A percentile compares a stretch with the other conserved stretches of the same genome.
Evolutionary conservation across 257 asterid species (phyloP).

Genomic region (Nicotiana tabacum): DNA sequence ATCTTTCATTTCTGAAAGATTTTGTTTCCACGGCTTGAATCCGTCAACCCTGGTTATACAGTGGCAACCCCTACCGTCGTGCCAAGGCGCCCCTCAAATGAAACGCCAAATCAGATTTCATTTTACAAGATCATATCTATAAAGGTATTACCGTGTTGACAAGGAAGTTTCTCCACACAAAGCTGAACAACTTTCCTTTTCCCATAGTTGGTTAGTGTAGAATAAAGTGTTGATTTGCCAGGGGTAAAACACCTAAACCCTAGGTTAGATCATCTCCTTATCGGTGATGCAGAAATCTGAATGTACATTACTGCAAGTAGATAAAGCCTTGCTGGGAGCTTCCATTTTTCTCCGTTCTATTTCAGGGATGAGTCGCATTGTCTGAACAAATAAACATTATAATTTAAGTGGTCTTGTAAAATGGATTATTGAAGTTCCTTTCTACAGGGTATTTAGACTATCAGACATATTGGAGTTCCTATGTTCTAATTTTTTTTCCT

Average conservation of each 20-base stretch:
- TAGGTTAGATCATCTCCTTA: neutral
- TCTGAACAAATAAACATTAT: neutral
- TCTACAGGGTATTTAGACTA: neutral
- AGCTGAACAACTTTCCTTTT: neutral
- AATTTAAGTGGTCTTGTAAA: neutral
- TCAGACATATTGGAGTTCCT: neutral
- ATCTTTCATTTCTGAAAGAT: no score
- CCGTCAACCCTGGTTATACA: neutral
- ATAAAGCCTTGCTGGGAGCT: neutral
- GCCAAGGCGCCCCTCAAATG: no score
- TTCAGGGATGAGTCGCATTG: neutral
- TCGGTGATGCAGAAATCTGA: neutral
- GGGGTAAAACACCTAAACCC: neutral
- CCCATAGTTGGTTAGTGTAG: neutral
- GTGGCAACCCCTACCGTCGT: no score
- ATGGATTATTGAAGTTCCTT: neutral
- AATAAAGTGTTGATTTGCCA: neutral
- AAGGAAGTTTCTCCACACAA: neutral
- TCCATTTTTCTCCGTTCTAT: neutral
- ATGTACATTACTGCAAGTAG: neutral
- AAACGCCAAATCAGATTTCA: neutral
- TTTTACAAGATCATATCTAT: neutral
- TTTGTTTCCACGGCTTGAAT: neutral
- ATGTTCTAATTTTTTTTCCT: neutral
- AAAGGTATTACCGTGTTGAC: neutral